A percentile compares a stretch with the other conserved stretches of the same genome.
These are phyloP conservation scores for Leccinum variicolor DNA, from an alignment of 768 basidiomycete genomes.

Conservation along the genomic window DNA sequence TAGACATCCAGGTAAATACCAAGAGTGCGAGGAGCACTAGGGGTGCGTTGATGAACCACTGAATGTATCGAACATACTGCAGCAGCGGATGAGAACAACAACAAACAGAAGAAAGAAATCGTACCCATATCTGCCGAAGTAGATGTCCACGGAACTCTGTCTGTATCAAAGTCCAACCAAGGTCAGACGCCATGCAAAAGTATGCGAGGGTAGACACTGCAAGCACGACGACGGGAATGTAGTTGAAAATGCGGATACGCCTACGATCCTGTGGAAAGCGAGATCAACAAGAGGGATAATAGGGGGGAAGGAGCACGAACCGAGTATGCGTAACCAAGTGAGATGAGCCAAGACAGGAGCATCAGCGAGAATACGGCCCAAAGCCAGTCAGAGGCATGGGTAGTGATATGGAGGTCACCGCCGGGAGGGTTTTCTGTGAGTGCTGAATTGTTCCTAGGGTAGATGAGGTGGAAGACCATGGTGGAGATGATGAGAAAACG, in stretches of 20 bases:
- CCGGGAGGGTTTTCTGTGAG: slow-evolving; percentile 34
- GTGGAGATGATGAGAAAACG: background rate
- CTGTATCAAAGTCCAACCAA: slow-evolving; percentile 44
- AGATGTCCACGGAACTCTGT: slow-evolving; percentile 32
- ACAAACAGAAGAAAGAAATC: background rate
- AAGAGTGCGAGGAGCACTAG: slow-evolving; percentile 45
- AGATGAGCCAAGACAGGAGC: slow-evolving; percentile 37
- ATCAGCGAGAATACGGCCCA: slow-evolving; percentile 56
- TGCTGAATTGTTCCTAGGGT: slow-evolving; percentile 27
- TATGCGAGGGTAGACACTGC: slow-evolving; percentile 44
- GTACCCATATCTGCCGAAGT: slow-evolving; percentile 45
- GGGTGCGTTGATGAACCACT: slow-evolving; percentile 57
- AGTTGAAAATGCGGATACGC: slow-evolving; percentile 48
- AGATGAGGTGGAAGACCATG: slow-evolving; percentile 18
- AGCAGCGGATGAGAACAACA: background rate
- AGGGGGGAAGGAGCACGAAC: slow-evolving; percentile 7
- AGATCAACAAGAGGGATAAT: background rate
- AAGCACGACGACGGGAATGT: slow-evolving; percentile 45
- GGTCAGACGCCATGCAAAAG: slow-evolving; percentile 55
- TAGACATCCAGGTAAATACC: slow-evolving; percentile 44
- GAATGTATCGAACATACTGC: slow-evolving; percentile 53
- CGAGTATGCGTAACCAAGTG: slow-evolving; percentile 36
- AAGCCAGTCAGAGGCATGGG: slow-evolving; percentile 46
- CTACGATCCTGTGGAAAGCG: slow-evolving; percentile 26
- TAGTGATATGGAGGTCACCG: slow-evolving; percentile 40